A percentile compares a stretch with the other conserved stretches of the same genome.
Evolutionary conservation across 306 rosid genomes (phyloP).

Genomic region (Delonix regia): DNA sequence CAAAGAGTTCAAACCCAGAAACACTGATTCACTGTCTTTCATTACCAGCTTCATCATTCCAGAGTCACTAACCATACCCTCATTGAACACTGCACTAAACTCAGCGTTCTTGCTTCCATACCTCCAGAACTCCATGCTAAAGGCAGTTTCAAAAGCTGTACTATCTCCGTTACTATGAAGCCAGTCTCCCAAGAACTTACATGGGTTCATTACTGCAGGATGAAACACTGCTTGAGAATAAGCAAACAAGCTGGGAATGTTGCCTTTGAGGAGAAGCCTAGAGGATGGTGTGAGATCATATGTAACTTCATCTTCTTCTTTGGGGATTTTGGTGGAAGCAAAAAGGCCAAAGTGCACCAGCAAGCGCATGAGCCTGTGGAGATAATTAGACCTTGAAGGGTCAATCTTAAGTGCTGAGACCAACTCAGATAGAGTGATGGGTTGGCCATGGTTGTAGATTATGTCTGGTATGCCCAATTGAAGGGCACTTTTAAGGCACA

Average conservation of each 20-base stretch:
- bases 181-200: not conserved
- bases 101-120: not conserved
- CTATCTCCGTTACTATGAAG: too few relatives aligned
- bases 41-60: not conserved
- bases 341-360: not conserved
- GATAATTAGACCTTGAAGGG: not conserved
- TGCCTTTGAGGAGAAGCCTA: not conserved
- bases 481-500: too few relatives aligned
- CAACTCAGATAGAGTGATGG: not conserved
- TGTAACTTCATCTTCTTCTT: not conserved
- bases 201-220: not conserved
- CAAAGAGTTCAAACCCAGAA: not conserved
- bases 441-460: not conserved
- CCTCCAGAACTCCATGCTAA: not conserved
- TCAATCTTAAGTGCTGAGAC: not conserved
- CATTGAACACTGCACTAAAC: not conserved
- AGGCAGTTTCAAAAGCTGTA: not conserved
- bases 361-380: not conserved
- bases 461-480: too few relatives aligned
- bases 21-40: not conserved
- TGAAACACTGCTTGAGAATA: not conserved
- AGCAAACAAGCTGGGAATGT: not conserved
- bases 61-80: not conserved
- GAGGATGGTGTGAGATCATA: not conserved
- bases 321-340: not conserved